Base-by-base conservation (phyloP, 306 rosid species). In the Urtica urens region DNA sequence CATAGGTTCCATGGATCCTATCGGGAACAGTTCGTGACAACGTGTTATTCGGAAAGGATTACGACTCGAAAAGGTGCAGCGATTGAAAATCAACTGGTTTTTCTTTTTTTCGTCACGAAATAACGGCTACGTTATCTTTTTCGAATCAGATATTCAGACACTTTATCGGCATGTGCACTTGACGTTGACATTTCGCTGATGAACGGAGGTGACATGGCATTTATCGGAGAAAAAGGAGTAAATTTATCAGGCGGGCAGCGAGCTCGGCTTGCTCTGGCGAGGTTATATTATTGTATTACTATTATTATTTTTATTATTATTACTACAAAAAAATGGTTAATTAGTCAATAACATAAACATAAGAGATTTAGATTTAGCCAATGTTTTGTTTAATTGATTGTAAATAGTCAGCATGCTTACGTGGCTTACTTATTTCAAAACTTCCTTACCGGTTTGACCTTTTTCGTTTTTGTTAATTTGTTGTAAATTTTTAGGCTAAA, bases 211-310 rank as follows among this genome's bases (percentile, higher is more conserved):
- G 97, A 88, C 86, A 78, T 76, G 93, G 78, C 95, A 60, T 75
- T 69, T 72, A 72, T 78, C 58, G 97, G 93, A 63, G 97, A 88
- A 64, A 88, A 78, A 60, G 95, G 97, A 64, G 46, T 68, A 57
- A 88, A 84, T 58, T 70, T 88, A 69, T 88, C 97, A 3, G 97
- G 97, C 55, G 97, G 97, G 60, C 97, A 88, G 58, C 80, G 90
- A 71, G 86, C 93, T 47, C 94, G 97, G 60, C 80, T 88, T 66
- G 93, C 97, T 71, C 69, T 88, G 78, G 97, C 97, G 42, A 81
- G 97, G 97, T 35, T 35, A 35, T 4, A 35, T n/a, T n/a, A n/a
- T n/a, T n/a, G n/a, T n/a, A n/a, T n/a, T n/a, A n/a, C n/a, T n/a
- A n/a, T n/a, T n/a, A n/a, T n/a, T n/a, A n/a, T n/a, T n/a, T n/a